phyloP scores from a whole-genome alignment of 306 rosid species.

The Neltuma alba region DNA sequence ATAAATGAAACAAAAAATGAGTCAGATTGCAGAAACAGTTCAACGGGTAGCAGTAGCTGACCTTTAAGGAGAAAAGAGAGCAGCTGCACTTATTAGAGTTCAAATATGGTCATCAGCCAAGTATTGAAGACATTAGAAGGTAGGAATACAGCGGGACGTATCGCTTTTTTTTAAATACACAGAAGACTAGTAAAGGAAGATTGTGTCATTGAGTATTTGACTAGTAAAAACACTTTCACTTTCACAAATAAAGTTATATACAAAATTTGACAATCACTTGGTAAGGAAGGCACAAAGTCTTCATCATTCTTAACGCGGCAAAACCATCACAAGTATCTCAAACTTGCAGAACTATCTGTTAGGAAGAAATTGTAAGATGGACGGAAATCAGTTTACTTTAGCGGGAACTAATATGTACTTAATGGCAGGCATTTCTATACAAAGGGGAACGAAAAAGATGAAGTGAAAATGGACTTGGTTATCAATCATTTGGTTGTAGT shows the following conservation, averaged over 20 bases:
- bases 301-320: conserved; percentile 36
- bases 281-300: conserved; percentile 45
- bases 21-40: not conserved
- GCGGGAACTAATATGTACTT: too few species aligned
- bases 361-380: not conserved
- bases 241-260: not conserved
- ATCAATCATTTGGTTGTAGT: not conserved
- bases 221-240: not conserved
- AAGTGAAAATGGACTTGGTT: not conserved
- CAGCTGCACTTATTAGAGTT: not conserved
- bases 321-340: not conserved
- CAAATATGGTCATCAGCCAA: too few species aligned
- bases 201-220: not conserved
- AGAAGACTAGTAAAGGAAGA: not conserved
- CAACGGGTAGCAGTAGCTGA: not conserved
- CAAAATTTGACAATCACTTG: conserved; percentile 33
- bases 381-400: not conserved
- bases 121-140: not conserved
- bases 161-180: too few species aligned
- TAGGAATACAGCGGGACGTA: not conserved
- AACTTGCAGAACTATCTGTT: conserved; percentile 2
- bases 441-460: not conserved
- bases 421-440: not conserved
- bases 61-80: not conserved
- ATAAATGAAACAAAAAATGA: not conserved